These are phyloP conservation scores for Jackrogersella minutella DNA, from an alignment of 495 filamentous ascomycete genomes.

Conservation along the genomic window DNA sequence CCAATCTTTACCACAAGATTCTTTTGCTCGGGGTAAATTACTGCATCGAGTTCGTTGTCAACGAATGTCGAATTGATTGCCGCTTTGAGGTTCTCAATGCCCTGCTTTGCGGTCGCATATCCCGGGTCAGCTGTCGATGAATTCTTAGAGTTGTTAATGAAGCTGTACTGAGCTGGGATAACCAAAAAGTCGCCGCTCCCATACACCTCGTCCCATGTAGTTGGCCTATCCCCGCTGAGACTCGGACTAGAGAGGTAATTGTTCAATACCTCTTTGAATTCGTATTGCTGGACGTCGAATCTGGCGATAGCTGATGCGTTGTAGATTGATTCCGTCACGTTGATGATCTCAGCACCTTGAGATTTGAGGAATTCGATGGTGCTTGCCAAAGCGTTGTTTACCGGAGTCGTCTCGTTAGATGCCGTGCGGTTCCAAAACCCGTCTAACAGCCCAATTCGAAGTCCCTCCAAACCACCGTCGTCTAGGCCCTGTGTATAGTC, in stretches of 20 bases:
- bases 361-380: slow-evolving; percentile 45
- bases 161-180: slow-evolving; percentile 63
- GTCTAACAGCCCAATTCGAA: slow-evolving; percentile 57
- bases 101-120: slow-evolving; percentile 53
- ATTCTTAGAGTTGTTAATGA: slow-evolving; percentile 57
- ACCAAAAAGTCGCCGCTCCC: slow-evolving; percentile 58
- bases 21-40: slow-evolving; percentile 73
- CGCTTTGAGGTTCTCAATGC: slow-evolving; percentile 57
- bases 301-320: slow-evolving; percentile 55
- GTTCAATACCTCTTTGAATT: slow-evolving; percentile 62
- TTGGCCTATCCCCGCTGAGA: slow-evolving; percentile 43
- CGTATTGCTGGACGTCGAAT: slow-evolving; percentile 65
- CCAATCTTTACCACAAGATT: slow-evolving; percentile 69
- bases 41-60: slow-evolving; percentile 58
- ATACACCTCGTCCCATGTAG: slow-evolving; percentile 56
- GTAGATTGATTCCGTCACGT: slow-evolving; percentile 60
- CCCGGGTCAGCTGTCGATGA: slow-evolving; percentile 55
- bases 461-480: slow-evolving; percentile 48
- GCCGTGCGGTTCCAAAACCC: slow-evolving; percentile 58
- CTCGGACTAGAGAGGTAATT: slow-evolving; percentile 53
- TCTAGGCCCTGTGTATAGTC: slow-evolving; percentile 54
- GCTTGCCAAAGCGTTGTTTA: slow-evolving; percentile 56
- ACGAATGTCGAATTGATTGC: slow-evolving; percentile 59
- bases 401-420: slow-evolving; percentile 59
- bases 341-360: slow-evolving; percentile 53